Base-by-base conservation (phyloP, 345 rosid species). In the Crucihimalaya himalaica region DNA sequence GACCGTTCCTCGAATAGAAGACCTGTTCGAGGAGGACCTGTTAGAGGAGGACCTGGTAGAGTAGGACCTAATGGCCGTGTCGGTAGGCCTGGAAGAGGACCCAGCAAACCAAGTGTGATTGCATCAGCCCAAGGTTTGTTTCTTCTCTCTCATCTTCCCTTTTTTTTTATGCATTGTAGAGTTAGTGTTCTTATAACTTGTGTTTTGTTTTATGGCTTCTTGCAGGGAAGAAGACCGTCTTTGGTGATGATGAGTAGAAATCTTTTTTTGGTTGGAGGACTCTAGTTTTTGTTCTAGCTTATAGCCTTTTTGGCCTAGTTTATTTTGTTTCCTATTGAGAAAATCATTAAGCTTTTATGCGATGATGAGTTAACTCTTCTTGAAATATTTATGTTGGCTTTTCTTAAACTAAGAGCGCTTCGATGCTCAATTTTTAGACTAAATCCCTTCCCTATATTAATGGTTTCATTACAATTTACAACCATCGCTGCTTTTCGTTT, bases 151-250 rank as follows among this genome's bases (percentile, higher is more conserved):
- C 25, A 18, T 43, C 25, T 15, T 9, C 18, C 14, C 20, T 23
- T 43, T 46, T 67, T 7, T 35, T 47, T 10, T 28, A 40, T 52
- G 40, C 35, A 9, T 23, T 68, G 29, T 68, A 31, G 50, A 53
- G 42, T 42, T 18, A 2, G 51, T 42, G 19, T 60, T 40, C 15
- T 61, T 31, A 39, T 40, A 29, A 20, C 29, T 15, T 59, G 29
- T n/a, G 19, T 57, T 67, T 40, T 50, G 73, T 59, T n/a, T n/a
- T n/a, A 23, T 50, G 18, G 4, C n/a, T n/a, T 57, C 18, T 68
- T 76, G 74, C 80, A 82, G 85, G 80, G 16, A 82, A 43, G 72
- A 82, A 82, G 69, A 82, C 70, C 5, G 58, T 74, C 46, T 80
- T 82, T 55, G n/a, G 51, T 25, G 75, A 73, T 25, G 81, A 74